phyloP scores from a whole-genome alignment of 495 filamentous ascomycete genomes.

The Tuber magnatum region DNA sequence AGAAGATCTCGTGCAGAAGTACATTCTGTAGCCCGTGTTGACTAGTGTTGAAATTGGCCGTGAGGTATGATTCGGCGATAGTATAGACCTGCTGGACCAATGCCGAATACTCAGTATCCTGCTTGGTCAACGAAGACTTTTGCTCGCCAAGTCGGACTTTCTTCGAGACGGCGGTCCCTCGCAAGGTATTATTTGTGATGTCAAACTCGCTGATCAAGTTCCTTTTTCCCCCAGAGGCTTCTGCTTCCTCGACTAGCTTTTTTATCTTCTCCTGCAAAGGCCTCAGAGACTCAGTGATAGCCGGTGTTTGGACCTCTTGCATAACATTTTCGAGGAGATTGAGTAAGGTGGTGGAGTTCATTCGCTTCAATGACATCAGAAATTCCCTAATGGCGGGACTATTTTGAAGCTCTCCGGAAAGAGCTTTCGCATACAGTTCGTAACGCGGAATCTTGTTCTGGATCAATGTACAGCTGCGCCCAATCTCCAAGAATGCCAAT shows the following conservation, averaged over 20 bases:
- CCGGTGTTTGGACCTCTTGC: conserved; percentile 39
- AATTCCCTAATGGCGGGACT: conserved; percentile 52
- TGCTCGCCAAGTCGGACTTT: conserved; percentile 79
- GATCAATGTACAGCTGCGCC: conserved; percentile 45
- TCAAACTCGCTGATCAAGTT: conserved; percentile 60
- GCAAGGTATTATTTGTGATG: conserved; percentile 60
- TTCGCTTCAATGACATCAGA: conserved; percentile 48
- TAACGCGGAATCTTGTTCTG: conserved; percentile 45
- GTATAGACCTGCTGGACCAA: conserved; percentile 60
- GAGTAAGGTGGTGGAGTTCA: conserved; percentile 45
- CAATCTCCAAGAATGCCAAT: conserved; percentile 46
- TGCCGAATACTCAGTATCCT: conserved; percentile 68
- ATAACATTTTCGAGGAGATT: conserved; percentile 32
- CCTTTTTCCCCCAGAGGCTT: conserved; percentile 41
- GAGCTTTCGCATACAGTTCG: conserved; percentile 52
- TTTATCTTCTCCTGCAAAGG: conserved; percentile 42
- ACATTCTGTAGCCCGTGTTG: conserved; percentile 51
- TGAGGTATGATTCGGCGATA: conserved; percentile 52
- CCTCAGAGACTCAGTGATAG: conserved; percentile 41
- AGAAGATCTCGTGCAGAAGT: conserved; percentile 71
- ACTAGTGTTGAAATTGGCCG: conserved; percentile 39
- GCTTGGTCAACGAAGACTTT: conserved; percentile 63
- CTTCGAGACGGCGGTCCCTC: conserved; percentile 79
- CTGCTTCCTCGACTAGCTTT: conserved; percentile 43
- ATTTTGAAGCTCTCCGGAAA: conserved; percentile 51